Evolutionary conservation across 2,329 filamentous ascomycete species (phyloP), one percentile per base, ranked within the genome.

Genomic region (Cladorrhinum sp.): DNA sequence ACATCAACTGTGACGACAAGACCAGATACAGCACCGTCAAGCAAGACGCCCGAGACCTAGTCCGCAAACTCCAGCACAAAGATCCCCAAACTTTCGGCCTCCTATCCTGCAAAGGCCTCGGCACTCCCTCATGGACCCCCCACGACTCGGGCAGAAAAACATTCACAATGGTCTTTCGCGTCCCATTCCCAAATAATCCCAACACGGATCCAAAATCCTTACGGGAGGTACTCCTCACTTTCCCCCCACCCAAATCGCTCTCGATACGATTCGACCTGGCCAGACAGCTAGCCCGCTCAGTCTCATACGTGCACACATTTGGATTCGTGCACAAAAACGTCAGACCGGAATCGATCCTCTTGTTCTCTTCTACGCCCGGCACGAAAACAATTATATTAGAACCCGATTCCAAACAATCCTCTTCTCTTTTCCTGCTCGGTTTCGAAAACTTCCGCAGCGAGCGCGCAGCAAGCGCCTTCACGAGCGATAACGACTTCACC

Each of bases 61-160:
- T 70, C 10, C 59, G 55, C 23, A 65, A 66, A 59, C 62, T 74
- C 2, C 62, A 59, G 21, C 62, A 64, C 7, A 62, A 66, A 30
- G 69, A 74, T 42, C 69, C 72, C 1, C 46, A 62, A 3, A 62
- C 62, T 2, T 75, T 73, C 46, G 71, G 72, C 1, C 64, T 74
- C 2, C 64, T 72, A 2, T 60, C 57, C 16, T 74, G 72, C 64
- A 64, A 69, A 28, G 73, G 72, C 24, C 50, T 18, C 50, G 20
- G 50, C 33, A 36, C 33, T 16, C 33, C 26, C 12, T 42, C 36
- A 42, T 42, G 36, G 36, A 42, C 10, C 4, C 36, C 36, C 36
- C 12, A 42, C 9, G 26, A 28, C 26, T 28, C 10, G n/a, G 36
- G 36, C 3, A 7, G 36, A 42, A 42, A 42, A 42, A 42, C 36